Conservation (phyloP, 1,284 basidiomycete species). For the Hypsizygus ulmarius region DNA sequence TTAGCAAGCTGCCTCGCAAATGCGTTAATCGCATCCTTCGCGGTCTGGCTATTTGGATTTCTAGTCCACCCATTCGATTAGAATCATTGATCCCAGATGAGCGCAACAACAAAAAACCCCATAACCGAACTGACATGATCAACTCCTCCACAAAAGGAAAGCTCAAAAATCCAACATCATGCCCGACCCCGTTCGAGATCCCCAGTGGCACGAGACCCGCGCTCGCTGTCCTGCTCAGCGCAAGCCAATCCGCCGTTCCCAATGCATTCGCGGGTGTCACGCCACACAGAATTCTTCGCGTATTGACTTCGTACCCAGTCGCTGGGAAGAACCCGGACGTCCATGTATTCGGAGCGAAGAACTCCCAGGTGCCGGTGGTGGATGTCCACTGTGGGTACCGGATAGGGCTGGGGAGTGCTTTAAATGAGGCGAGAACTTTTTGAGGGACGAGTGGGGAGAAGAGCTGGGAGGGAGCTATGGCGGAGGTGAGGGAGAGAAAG, state of each 20-base stretch:
- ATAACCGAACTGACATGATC: conserved; percentile 33
- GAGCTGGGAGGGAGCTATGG: conserved; percentile 38
- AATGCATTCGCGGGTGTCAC: conserved; percentile 33
- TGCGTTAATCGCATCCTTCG: conserved; percentile 38
- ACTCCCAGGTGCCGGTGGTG: conserved; percentile 46
- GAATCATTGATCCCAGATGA: not conserved
- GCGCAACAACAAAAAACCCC: not conserved
- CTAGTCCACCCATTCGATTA: conserved; percentile 23
- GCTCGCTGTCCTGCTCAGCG: conserved; percentile 48
- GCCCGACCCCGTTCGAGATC: conserved; percentile 45
- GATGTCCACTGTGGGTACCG: conserved; percentile 46
- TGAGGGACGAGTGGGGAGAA: conserved; percentile 54
- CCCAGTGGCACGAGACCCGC: conserved; percentile 49
- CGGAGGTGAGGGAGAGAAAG: conserved; percentile 13
- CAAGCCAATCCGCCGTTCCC: conserved; percentile 49
- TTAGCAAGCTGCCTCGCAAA: conserved; percentile 44
- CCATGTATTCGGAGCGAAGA: conserved; percentile 57
- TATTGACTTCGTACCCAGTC: conserved; percentile 56
- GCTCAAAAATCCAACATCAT: conserved; percentile 71
- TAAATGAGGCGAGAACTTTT: conserved; percentile 55
- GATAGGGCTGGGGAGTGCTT: conserved; percentile 38
- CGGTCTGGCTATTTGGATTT: conserved; percentile 44
- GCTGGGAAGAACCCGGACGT: conserved; percentile 69
- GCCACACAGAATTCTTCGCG: conserved; percentile 47
- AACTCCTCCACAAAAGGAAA: conserved; percentile 61